A percentile compares a stretch with the other conserved stretches of the same genome.
phyloP scores from a whole-genome alignment of 805 yeast species.

The Lipomyces yamadae region DNA sequence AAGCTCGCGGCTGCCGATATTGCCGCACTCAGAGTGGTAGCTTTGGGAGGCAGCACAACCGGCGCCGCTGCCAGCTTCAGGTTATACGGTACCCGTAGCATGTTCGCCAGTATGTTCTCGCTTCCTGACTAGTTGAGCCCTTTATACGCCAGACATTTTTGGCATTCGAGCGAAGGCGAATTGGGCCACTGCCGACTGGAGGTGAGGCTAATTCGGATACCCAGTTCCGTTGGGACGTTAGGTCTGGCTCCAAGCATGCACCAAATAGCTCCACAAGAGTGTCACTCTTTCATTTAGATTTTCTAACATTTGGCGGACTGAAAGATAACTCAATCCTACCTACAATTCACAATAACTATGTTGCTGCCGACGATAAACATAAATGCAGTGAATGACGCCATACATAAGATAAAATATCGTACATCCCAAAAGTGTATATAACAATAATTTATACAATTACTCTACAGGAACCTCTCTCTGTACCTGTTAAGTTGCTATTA shows the following conservation, averaged over 20 bases:
- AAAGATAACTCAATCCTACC: neutral
- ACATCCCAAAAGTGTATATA: neutral
- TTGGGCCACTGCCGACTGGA: too few species aligned
- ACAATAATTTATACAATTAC: neutral
- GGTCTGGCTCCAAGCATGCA: too few species aligned
- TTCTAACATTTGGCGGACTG: too few species aligned
- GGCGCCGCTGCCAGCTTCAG: constrained; percentile 22
- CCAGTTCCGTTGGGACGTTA: too few species aligned
- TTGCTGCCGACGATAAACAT: neutral
- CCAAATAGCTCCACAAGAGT: too few species aligned
- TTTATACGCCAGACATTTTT: neutral
- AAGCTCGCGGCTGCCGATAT: constrained; percentile 24
- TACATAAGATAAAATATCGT: neutral
- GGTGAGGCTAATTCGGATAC: too few species aligned
- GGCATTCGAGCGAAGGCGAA: neutral
- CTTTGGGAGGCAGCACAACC: constrained; percentile 26
- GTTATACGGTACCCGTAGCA: constrained; percentile 36
- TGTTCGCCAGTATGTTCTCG: constrained; percentile 2
- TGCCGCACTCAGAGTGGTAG: constrained; percentile 27
- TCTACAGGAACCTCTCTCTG: neutral
- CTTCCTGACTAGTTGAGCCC: neutral
- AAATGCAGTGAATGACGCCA: neutral
- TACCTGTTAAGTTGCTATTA: neutral
- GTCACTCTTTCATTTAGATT: too few species aligned
- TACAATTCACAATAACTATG: neutral